Percentiles rank a stretch among this genome's conserved stretches.
Evolutionary conservation across 2,329 filamentous ascomycete species (phyloP).

Genomic region (Xylogone sp.): DNA sequence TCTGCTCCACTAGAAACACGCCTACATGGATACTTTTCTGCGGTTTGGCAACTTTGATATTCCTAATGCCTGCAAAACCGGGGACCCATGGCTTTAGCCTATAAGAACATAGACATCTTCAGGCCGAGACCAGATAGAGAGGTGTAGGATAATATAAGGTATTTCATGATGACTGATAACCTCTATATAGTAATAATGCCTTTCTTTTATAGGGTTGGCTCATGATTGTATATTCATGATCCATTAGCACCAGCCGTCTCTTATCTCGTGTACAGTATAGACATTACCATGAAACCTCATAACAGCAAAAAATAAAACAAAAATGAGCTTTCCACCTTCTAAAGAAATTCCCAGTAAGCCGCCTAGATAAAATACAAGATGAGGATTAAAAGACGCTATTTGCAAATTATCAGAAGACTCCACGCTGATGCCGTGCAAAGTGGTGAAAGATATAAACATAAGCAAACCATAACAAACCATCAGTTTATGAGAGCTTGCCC

Average conservation of each 20-base stretch:
- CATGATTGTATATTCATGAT: not conserved
- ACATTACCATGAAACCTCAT: not conserved
- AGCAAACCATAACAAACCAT: conserved; percentile 2
- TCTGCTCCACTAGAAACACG: too few species aligned
- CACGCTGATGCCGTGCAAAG: conserved; percentile 4
- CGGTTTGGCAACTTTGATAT: too few species aligned
- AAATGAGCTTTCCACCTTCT: not conserved
- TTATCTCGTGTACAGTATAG: not conserved
- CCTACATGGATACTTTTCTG: too few species aligned
- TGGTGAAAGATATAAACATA: not conserved
- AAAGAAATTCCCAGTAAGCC: not conserved
- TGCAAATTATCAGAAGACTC: conserved; percentile 9
- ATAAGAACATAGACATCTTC: too few species aligned
- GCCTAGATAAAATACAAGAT: not conserved
- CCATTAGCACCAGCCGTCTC: not conserved
- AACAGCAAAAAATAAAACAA: not conserved
- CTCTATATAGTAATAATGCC: not conserved
- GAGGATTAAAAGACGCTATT: not conserved
- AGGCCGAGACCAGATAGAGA: too few species aligned
- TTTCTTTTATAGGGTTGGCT: not conserved
- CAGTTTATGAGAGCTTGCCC: conserved; percentile 49
- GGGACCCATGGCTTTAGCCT: too few species aligned
- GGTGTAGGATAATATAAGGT: too few species aligned
- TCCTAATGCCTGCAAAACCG: too few species aligned
- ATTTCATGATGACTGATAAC: not conserved